Base-by-base conservation (phyloP, 2,329 filamentous ascomycete genomes). In the Cladophialophora psammophila region DNA sequence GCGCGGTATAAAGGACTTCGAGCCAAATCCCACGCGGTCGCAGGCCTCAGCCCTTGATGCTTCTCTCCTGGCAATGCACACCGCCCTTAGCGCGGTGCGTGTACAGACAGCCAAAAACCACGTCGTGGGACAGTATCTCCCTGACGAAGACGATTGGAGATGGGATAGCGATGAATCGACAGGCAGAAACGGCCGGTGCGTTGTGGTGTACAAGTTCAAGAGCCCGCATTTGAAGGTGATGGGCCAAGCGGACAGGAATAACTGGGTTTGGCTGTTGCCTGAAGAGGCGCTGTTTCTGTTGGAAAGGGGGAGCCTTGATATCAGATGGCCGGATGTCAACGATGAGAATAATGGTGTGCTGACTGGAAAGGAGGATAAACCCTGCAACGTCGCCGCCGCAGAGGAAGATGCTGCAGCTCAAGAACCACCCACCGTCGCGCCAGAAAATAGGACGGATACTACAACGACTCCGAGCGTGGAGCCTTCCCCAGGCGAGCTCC, bases 1-100 rank as follows among this genome's bases (percentile, higher is more conserved):
- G 72, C 92, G 93, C 70, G 95, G 95, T 68, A 93, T 96, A 78
- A 99, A 99, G 79, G 95, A 99, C 81, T 99, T 97, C 78, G 95
- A 98, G 80, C 90, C 91, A 34, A 93, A 98, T 79, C 91, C 92
- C 56, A 98, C 95, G 2, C 86, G 87, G 36, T 88, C 91, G 36
- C 95, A 99, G 79, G 88, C 90, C 71, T 85, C 86, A 64, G 87
- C 90, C 8, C 88, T 99, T 60, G 90, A 93, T 75, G 87, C 91
- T 55, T 96, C 93, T 69, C 89, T 94, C 63, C 85, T 86, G 72
- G 94, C 94, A 20, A 95, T 99, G 91, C 91, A 96, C 78, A 89
- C 93, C 73, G 94, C 94, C 2, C 85, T 98, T 63, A 86, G 88
- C 60, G 90, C 91, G 77, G 91, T 91, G 57, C 87, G 94, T 58